phyloP scores from a whole-genome alignment of 2,329 filamentous ascomycete species.

The Beauveria asiatica region DNA sequence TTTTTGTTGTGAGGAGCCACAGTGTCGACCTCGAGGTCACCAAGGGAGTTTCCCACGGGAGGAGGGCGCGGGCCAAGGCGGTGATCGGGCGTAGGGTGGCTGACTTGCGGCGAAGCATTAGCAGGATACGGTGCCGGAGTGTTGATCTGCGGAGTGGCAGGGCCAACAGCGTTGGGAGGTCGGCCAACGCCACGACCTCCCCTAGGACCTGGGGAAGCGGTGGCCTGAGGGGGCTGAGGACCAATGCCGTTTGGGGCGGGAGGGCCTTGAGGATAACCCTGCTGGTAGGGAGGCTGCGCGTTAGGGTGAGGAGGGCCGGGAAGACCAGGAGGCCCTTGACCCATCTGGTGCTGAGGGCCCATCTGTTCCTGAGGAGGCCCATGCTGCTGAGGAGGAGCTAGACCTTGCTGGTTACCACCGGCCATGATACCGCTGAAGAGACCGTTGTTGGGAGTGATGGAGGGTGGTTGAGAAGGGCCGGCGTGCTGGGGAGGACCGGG shows the following conservation, averaged over 20 bases:
- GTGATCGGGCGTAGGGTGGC: slow-evolving; percentile 72
- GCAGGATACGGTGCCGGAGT: slow-evolving; percentile 80
- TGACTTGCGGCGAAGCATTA: slow-evolving; percentile 75
- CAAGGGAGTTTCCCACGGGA: slow-evolving; percentile 56
- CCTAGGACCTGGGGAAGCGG: slow-evolving; percentile 76
- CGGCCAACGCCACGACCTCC: slow-evolving; percentile 67
- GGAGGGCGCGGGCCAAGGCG: slow-evolving; percentile 44
- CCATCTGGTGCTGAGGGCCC: slow-evolving; percentile 47
- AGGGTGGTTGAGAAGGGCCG: slow-evolving; percentile 74
- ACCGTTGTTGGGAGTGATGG: slow-evolving; percentile 83
- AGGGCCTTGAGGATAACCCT: slow-evolving; percentile 53
- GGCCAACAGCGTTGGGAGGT: slow-evolving; percentile 53
- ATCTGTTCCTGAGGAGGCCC: slow-evolving; percentile 60
- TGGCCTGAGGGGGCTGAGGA: slow-evolving; percentile 73
- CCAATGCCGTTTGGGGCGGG: slow-evolving; percentile 62
- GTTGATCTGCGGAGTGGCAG: slow-evolving; percentile 87
- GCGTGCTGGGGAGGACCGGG: slow-evolving; percentile 65
- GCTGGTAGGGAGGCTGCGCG: slow-evolving; percentile 65
- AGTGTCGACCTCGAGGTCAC: slow-evolving; percentile 79
- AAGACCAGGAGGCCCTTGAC: slow-evolving; percentile 64
- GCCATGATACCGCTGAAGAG: slow-evolving; percentile 96
- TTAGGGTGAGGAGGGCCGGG: slow-evolving; percentile 50
- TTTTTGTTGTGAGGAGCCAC: slow-evolving; percentile 83
- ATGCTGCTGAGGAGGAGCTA: slow-evolving; percentile 65
- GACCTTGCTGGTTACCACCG: slow-evolving; percentile 73